A percentile compares a stretch with the other conserved stretches of the same genome.
Conservation (phyloP, 163 green algal species). For the Chloromonas sp. region DNA sequence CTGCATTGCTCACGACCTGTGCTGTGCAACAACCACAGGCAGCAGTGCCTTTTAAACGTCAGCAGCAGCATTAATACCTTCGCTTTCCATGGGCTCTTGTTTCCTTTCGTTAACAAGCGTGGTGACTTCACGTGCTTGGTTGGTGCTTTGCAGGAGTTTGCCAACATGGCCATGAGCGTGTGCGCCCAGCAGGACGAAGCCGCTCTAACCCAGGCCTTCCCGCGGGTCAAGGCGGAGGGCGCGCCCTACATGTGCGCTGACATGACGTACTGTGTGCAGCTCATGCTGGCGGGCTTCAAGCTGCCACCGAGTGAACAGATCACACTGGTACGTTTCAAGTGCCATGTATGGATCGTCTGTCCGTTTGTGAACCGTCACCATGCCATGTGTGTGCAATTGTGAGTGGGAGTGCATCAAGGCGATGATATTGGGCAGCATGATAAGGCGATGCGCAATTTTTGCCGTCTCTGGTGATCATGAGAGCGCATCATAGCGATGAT, state of each 20-base stretch:
- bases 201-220: slow-evolving; percentile 11
- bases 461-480: not conserved
- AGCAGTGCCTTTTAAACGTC: too few relatives aligned
- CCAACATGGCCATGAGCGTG: slow-evolving; percentile 49
- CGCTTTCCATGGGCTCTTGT: too few relatives aligned
- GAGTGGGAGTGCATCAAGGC: not conserved
- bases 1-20: too few relatives aligned
- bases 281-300: slow-evolving; percentile 88
- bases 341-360: not conserved
- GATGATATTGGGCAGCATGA: not conserved
- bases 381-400: not conserved
- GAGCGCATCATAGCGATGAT: not conserved
- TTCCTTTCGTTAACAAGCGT: too few relatives aligned
- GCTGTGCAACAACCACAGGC: too few relatives aligned
- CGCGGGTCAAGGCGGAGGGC: slow-evolving; percentile 8
- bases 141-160: slow-evolving; percentile 50
- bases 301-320: slow-evolving; percentile 41
- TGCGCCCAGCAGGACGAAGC: slow-evolving; percentile 54
- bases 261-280: slow-evolving; percentile 78
- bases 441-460: not conserved
- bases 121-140: too few relatives aligned
- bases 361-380: not conserved
- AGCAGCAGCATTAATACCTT: too few relatives aligned
- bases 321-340: slow-evolving; percentile 51
- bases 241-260: slow-evolving; percentile 87